Conservation (phyloP, 202 grass and related monocot genomes). For the Musa balbisiana region DNA sequence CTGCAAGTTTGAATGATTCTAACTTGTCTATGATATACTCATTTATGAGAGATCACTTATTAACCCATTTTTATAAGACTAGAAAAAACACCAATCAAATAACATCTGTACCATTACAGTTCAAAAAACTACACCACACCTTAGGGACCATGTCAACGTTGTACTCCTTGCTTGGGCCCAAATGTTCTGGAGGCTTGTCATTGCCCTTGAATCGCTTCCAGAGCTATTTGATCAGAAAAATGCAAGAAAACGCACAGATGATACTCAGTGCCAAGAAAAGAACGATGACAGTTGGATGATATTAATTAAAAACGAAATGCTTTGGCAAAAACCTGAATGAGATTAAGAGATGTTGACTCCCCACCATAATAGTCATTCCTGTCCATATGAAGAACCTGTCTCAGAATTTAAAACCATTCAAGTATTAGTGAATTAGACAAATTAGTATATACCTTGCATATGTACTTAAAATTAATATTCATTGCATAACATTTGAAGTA, state of each 20-base stretch:
- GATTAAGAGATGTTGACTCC: slow-evolving; percentile 75
- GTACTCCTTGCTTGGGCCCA: slow-evolving; percentile 76
- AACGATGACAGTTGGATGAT: slow-evolving; percentile 4
- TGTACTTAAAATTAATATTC: too few species aligned
- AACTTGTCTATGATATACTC: neutral
- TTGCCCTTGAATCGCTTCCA: slow-evolving; percentile 78
- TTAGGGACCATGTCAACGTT: slow-evolving; percentile 95
- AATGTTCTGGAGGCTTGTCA: slow-evolving; percentile 49
- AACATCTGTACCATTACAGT: neutral
- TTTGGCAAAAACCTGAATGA: slow-evolving; percentile 38
- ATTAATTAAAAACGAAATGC: neutral
- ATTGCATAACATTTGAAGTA: too few species aligned
- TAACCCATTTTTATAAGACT: too few species aligned
- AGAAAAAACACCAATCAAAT: neutral
- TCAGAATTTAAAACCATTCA: neutral
- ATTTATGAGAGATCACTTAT: too few species aligned
- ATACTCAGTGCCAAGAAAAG: slow-evolving; percentile 9
- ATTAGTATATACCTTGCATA: too few species aligned
- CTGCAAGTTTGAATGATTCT: slow-evolving; percentile 29
- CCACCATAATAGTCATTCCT: slow-evolving; percentile 90
- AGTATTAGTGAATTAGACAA: neutral
- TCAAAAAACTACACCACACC: slow-evolving; percentile 15
- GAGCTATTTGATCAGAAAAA: slow-evolving; percentile 33
- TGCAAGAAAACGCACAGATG: neutral
- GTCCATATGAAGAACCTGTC: slow-evolving; percentile 89